These are phyloP conservation scores for Spiraea crenata DNA, from an alignment of 331 rosid genomes.

Conservation along the genomic window DNA sequence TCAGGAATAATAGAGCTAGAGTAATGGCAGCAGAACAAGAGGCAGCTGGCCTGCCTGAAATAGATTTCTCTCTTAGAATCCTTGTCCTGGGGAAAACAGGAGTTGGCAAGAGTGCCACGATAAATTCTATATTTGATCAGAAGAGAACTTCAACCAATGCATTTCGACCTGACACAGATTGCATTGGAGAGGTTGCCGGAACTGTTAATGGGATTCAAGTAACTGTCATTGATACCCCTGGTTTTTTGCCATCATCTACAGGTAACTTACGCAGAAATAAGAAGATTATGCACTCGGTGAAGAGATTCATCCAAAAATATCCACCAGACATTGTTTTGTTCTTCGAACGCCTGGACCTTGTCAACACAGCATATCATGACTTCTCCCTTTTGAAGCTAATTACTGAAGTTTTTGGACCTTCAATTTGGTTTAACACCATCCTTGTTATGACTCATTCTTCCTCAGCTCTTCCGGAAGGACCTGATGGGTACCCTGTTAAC, in stretches of 20 bases:
- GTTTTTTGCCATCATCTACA: slow-evolving; percentile 62
- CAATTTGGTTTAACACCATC: slow-evolving; percentile 92
- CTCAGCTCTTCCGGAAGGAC: slow-evolving; percentile 78
- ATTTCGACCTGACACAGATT: slow-evolving; percentile 84
- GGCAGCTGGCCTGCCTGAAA: slow-evolving; percentile 49
- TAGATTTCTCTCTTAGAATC: slow-evolving; percentile 73
- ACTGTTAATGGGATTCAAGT: slow-evolving; percentile 64
- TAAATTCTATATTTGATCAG: slow-evolving; percentile 85
- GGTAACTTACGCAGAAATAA: slow-evolving; percentile 68
- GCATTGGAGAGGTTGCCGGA: slow-evolving; percentile 77
- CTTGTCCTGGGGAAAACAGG: slow-evolving; percentile 94
- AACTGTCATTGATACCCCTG: slow-evolving; percentile 88
- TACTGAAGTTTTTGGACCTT: slow-evolving; percentile 79
- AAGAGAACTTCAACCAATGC: slow-evolving; percentile 70
- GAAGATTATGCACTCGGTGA: slow-evolving; percentile 71
- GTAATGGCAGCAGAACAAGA: slow-evolving; percentile 60
- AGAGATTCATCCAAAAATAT: slow-evolving; percentile 71
- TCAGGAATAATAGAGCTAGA: slow-evolving; percentile 45
- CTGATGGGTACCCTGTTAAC: slow-evolving; percentile 56
- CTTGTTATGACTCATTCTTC: slow-evolving; percentile 90
- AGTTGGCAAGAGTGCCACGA: slow-evolving; percentile 99
- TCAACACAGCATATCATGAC: slow-evolving; percentile 46
- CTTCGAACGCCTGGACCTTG: slow-evolving; percentile 81
- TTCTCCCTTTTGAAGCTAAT: slow-evolving; percentile 62
- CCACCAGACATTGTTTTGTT: slow-evolving; percentile 93